A percentile compares a stretch with the other conserved stretches of the same genome.
These are phyloP conservation scores for Alternaria incomplexa DNA, from an alignment of 2,329 filamentous ascomycete genomes.

Conservation along the genomic window DNA sequence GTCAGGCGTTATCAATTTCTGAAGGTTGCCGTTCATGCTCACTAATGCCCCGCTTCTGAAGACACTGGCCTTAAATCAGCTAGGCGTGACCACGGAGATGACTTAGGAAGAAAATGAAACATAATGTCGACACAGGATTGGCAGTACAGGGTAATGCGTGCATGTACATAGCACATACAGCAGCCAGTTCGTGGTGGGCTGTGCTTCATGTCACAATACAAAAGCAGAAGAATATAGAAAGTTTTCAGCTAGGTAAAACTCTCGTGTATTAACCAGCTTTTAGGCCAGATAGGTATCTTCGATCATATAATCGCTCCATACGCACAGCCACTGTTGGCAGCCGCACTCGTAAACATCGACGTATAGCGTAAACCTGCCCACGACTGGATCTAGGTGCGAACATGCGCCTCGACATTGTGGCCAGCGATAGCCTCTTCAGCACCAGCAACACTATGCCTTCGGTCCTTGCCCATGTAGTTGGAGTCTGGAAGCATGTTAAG, in stretches of 20 bases:
- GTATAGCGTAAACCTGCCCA: background rate
- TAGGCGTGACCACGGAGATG: too few species aligned
- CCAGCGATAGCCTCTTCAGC: slow-evolving; percentile 19
- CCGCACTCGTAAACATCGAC: background rate
- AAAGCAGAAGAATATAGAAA: background rate
- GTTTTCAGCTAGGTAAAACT: background rate
- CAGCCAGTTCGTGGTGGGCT: background rate
- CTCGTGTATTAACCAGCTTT: background rate
- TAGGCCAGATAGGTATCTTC: slow-evolving; percentile 3
- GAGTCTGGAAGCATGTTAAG: slow-evolving; percentile 65
- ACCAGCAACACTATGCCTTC: slow-evolving; percentile 29
- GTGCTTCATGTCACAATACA: background rate
- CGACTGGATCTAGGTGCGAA: background rate
- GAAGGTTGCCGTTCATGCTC: too few species aligned
- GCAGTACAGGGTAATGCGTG: too few species aligned
- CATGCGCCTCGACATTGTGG: background rate
- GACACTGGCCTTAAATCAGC: too few species aligned
- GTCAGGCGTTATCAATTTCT: too few species aligned
- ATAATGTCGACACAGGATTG: too few species aligned
- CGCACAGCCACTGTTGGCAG: background rate
- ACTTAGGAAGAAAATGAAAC: too few species aligned
- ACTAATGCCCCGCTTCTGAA: too few species aligned
- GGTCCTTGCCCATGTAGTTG: slow-evolving; percentile 41
- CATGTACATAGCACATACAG: background rate
- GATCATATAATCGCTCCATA: background rate